Evolutionary conservation across 1,284 basidiomycete species (phyloP).

Genomic region (Naganishia cerealis): DNA sequence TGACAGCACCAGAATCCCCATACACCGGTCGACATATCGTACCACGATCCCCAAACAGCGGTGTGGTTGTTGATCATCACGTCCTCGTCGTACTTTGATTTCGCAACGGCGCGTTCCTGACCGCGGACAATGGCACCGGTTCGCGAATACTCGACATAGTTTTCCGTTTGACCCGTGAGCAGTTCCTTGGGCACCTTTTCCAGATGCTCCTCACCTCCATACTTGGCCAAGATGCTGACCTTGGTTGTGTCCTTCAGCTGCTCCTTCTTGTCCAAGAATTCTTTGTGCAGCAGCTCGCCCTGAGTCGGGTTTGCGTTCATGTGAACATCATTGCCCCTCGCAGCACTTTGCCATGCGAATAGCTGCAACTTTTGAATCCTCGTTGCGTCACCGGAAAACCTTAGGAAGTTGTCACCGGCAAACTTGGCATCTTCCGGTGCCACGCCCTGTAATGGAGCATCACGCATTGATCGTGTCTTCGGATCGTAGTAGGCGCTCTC

Average conservation of each 20-base stretch:
- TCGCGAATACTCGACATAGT: constrained; percentile 95
- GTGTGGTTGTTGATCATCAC: constrained; percentile 92
- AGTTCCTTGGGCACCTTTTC: constrained; percentile 84
- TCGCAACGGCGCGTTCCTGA: constrained; percentile 76
- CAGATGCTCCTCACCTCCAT: constrained; percentile 92
- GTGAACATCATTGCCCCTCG: constrained; percentile 90
- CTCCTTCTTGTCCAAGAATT: constrained; percentile 90
- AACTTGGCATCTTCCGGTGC: constrained; percentile 84
- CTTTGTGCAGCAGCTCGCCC: constrained; percentile 83
- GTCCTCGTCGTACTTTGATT: constrained; percentile 93
- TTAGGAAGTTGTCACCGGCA: constrained; percentile 93
- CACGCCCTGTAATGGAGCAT: constrained; percentile 78
- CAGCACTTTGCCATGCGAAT: constrained; percentile 95
- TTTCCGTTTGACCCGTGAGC: constrained; percentile 87
- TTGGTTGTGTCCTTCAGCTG: constrained; percentile 82
- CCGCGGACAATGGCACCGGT: constrained; percentile 89
- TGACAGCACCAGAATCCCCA: constrained; percentile 99
- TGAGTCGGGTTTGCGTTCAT: constrained; percentile 95
- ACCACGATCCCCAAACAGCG: constrained; percentile 94
- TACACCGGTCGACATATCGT: constrained; percentile 65
- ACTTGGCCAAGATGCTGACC: constrained; percentile 80
- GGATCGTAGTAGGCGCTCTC: constrained; percentile 98
- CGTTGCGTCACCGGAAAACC: constrained; percentile 83
- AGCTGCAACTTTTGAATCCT: constrained; percentile 88
- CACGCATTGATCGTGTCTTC: constrained; percentile 98